Evolutionary conservation across 1,139 yeast species (phyloP), one percentile per base, ranked within the genome.

Genomic region (Hansenula lynferdii): DNA sequence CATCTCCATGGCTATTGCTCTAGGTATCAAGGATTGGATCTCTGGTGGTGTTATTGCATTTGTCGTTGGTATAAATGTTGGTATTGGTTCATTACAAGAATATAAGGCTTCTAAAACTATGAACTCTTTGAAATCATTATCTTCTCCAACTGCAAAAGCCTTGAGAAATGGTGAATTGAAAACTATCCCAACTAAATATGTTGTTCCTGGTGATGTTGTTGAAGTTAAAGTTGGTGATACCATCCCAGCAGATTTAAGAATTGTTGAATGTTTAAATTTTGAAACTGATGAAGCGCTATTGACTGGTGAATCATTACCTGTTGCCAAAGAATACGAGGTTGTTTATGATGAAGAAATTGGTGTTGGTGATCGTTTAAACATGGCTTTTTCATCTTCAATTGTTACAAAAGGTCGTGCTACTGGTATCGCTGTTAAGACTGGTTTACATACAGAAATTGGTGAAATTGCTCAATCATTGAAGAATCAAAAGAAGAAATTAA

Each of bases 21-120:
- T 84, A 36, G 90, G 85, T 14, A 81, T 85, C 49, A 68, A 67
- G 41, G 94, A 84, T 61, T 84, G 86, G 83, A 85, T 84, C 42
- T 80, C 89, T 5, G 94, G 90, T 38, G 94, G 94, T 39, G 94
- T 85, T 24, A 81, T 85, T 56, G 81, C 77, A 1, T 81, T 77
- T 38, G 92, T 85, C 22, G 80, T 84, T 25, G 62, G 63, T 31
- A 69, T 85, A 45, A 85, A 85, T 56, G 79, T 84, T 35, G 62
- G 64, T 21, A 83, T 85, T 35, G 95, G 94, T 2, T 75, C 81
- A 39, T 61, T 76, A 46, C 94, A 85, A 58, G 89, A 82, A 56
- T 67, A 69, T 48, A 76, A 77, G 44, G 94, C 94, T 3, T 92
- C 84, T 50, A 77, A 81, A 58, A 84, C 94, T 1, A 84, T 85